phyloP scores from a whole-genome alignment of 176 grass and related monocot genomes.

The Chrysopogon serrulatus region DNA sequence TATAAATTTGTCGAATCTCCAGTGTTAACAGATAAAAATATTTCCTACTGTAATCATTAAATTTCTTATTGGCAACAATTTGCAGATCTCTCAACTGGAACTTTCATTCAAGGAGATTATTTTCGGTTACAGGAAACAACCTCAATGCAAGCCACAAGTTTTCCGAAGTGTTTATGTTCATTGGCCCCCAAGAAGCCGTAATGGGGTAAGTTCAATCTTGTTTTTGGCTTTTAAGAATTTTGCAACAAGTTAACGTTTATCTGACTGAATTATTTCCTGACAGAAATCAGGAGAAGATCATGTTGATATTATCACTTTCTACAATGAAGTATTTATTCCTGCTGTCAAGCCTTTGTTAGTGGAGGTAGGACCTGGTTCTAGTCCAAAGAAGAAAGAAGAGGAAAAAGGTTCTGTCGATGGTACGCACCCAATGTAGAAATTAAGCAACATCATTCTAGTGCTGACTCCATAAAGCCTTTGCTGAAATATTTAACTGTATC shows the following conservation, averaged over 20 bases:
- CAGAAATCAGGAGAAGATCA: constrained; percentile 91
- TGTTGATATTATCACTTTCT: constrained; percentile 96
- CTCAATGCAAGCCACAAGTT: constrained; percentile 97
- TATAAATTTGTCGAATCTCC: background rate
- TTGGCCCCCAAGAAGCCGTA: constrained; percentile 70
- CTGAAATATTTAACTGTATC: constrained; percentile 13
- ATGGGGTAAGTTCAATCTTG: constrained; percentile 53
- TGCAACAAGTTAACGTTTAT: background rate
- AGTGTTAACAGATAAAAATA: background rate
- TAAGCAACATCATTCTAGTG: background rate
- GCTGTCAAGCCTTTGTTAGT: constrained; percentile 82
- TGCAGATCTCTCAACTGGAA: constrained; percentile 82
- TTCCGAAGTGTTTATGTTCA: constrained; percentile 92
- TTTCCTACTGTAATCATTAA: background rate
- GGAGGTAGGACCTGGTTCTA: constrained; percentile 58
- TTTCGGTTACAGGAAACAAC: constrained; percentile 91
- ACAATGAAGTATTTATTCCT: constrained; percentile 95
- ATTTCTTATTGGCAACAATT: background rate
- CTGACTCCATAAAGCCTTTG: constrained; percentile 14
- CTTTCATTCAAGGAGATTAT: constrained; percentile 98
- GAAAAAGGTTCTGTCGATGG: constrained; percentile 58
- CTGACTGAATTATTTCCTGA: constrained; percentile 9
- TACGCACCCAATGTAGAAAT: constrained; percentile 25
- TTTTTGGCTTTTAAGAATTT: background rate
- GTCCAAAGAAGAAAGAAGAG: constrained; percentile 59